Conservation (phyloP, 2,329 filamentous ascomycete species). For the Aspergillus sp. region DNA sequence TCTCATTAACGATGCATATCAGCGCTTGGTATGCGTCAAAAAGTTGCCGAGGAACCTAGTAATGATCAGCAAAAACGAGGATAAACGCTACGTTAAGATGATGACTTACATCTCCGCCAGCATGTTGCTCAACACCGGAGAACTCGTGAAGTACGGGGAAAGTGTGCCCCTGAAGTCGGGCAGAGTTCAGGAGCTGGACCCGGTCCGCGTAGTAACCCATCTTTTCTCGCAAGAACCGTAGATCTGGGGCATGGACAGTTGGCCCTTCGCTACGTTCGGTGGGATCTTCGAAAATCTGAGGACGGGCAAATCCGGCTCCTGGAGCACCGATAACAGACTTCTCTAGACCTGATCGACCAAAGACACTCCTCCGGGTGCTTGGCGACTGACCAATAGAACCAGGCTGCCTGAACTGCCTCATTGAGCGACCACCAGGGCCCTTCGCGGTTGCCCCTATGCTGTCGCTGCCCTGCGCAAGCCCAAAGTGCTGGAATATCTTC, state of each 20-base stretch:
- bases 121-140: constrained; percentile 62
- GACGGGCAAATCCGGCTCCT: constrained; percentile 54
- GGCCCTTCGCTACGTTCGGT: constrained; percentile 50
- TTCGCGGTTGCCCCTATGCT: constrained; percentile 34
- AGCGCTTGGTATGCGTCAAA: constrained; percentile 77
- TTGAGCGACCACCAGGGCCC: constrained; percentile 47
- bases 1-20: constrained; percentile 70
- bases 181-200: constrained; percentile 69
- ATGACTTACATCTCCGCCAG: constrained; percentile 54
- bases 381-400: constrained; percentile 26
- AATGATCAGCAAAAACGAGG: not conserved
- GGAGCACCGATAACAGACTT: constrained; percentile 83
- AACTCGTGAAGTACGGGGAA: constrained; percentile 74
- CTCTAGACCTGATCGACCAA: constrained; percentile 64
- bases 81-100: constrained; percentile 2
- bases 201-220: constrained; percentile 74
- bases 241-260: constrained; percentile 53
- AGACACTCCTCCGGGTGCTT: constrained; percentile 48
- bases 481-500: constrained; percentile 93
- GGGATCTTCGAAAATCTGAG: constrained; percentile 62
- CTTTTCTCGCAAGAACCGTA: constrained; percentile 74
- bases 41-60: constrained; percentile 63
- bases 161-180: constrained; percentile 58
- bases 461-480: constrained; percentile 57
- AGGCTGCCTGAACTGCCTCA: constrained; percentile 33